Percentiles rank a stretch among this genome's conserved stretches.
Conservation (phyloP, 495 filamentous ascomycete species). For the Parathielavia hyrcaniae region DNA sequence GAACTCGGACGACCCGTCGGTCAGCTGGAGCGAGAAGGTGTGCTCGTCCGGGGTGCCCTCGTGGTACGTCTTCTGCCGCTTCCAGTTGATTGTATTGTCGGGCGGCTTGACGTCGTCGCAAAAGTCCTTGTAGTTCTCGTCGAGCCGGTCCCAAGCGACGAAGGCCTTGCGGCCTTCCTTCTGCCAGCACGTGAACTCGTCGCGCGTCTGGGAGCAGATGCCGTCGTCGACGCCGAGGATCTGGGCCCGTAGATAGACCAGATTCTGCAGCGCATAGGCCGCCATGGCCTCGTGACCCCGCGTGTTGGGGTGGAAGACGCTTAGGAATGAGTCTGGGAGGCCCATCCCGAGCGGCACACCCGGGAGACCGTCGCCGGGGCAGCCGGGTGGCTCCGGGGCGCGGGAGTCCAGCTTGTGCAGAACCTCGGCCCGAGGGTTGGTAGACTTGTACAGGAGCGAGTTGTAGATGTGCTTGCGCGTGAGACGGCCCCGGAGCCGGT, state of each 20-base stretch:
- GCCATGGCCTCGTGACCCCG: slow-evolving; percentile 24
- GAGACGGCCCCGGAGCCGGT: background rate
- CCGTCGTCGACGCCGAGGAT: slow-evolving; percentile 11
- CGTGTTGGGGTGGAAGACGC: slow-evolving; percentile 32
- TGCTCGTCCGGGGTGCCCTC: slow-evolving; percentile 24
- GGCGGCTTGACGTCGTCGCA: slow-evolving; percentile 9
- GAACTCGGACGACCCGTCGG: background rate
- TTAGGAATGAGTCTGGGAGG: slow-evolving; percentile 25
- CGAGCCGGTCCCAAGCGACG: background rate
- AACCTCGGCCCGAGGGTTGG: slow-evolving; percentile 15
- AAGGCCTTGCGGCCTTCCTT: background rate
- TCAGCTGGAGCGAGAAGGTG: slow-evolving; percentile 17
- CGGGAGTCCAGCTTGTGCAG: slow-evolving; percentile 10
- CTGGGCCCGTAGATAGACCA: slow-evolving; percentile 14
- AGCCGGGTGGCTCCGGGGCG: slow-evolving; percentile 8
- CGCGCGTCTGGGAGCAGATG: slow-evolving; percentile 4
- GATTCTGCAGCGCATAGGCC: slow-evolving; percentile 14
- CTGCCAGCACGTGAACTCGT: slow-evolving; percentile 24
- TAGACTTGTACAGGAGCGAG: slow-evolving; percentile 9
- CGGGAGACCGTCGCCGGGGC: slow-evolving; percentile 12
- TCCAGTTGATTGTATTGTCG: slow-evolving; percentile 6
- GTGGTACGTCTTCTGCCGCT: slow-evolving; percentile 7
- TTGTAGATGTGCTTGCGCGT: slow-evolving; percentile 12
- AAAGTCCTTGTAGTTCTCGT: slow-evolving; percentile 17
- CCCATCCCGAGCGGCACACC: slow-evolving; percentile 6